Evolutionary conservation across 495 filamentous ascomycete genomes (phyloP), one percentile per base, ranked within the genome.

Genomic region (Lasiosphaeria hispida): DNA sequence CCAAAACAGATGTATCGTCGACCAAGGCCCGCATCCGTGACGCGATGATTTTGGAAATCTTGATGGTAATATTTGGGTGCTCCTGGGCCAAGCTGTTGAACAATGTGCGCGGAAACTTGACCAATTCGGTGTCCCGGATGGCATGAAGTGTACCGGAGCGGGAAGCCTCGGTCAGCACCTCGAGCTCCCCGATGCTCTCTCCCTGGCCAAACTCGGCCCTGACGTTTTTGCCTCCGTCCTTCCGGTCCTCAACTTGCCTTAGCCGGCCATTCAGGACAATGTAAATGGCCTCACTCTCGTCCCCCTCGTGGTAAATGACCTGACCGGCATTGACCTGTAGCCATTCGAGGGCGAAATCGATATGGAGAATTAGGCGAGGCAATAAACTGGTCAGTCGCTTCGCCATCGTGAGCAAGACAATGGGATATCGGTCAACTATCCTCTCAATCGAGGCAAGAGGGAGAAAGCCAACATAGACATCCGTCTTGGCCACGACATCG

Each of bases 261-360:
- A 98, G 72, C 9, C 94, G 86, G 9, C 94, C 94, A 69, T 98
- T 98, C 7, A 98, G 78, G 10, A 97, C 95, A 59, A 98, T 91
- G 66, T 98, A 97, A 40, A 98, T 98, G 10, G 95, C 94, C 72
- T 98, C 94, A 68, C 94, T 97, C 58, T 97, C 94, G 60, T 97
- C 93, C 3, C 85, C 86, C 72, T 97, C 90, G 67, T 96, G 88
- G 67, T 94, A 94, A 43, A 98, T 88, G 9, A 96, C 90, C 66
- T 97, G 90, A 4, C 95, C 92, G 4, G 94, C 91, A 73, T 88
- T 88, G 58, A 97, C 91, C 66, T 98, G 94, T 3, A 97, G 85
- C 95, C 95, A 98, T 72, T 98, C 94, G 3, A 98, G 78, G 7
- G 94, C 94, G 69, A 98, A 98, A 68, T 98, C 94, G 59, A 98